Base-by-base conservation (phyloP, 345 rosid species). In the Physaria fendleri region DNA sequence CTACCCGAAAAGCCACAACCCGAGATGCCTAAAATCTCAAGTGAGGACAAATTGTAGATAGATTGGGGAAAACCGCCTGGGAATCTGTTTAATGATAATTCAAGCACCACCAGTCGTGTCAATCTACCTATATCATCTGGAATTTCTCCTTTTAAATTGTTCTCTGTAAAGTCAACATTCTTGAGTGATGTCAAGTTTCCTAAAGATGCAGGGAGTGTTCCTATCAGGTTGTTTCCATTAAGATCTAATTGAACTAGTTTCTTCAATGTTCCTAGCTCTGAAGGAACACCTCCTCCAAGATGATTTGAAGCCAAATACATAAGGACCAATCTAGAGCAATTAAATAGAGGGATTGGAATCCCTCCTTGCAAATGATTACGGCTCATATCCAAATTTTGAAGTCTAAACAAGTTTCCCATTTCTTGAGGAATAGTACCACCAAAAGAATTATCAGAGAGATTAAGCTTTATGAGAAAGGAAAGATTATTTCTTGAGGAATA, bases 111-210 rank as follows among this genome's bases (percentile, higher is more conserved):
- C 2, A 49, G 0, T 1, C 20, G 11, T 20, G 39, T 15, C 25
- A 35, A 28, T 16, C 28, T 10, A 7, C 47, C 6, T 23, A 62
- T 0, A 27, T 0, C 45, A 20, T 13, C 0, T 0, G 60, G 60
- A 3, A 64, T 5, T 25, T 0, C 25, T 1, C 68, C 60, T 23
- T 37, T 33, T 0, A 54, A 0, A 4, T 14, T 2, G 13, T 53
- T 53, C 7, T 22, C 0, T 0, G 0, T 0, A n/a, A 13, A n/a
- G n/a, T 12, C 1, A 10, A 50, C 0, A 2, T 6, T 0, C 0
- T 0, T 32, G 0, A 50, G 15, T 25, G 28, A 25, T 4, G 28
- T 25, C 28, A 25, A 5, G 33, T 29, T 29, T 29, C 33, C 33
- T 29, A 29, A 16, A 37, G 58, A 62, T 11, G 12, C 24, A 14